A percentile compares a stretch with the other conserved stretches of the same genome.
These are phyloP conservation scores for Madurella fahalii DNA, from an alignment of 2,329 filamentous ascomycete genomes.

Conservation along the genomic window DNA sequence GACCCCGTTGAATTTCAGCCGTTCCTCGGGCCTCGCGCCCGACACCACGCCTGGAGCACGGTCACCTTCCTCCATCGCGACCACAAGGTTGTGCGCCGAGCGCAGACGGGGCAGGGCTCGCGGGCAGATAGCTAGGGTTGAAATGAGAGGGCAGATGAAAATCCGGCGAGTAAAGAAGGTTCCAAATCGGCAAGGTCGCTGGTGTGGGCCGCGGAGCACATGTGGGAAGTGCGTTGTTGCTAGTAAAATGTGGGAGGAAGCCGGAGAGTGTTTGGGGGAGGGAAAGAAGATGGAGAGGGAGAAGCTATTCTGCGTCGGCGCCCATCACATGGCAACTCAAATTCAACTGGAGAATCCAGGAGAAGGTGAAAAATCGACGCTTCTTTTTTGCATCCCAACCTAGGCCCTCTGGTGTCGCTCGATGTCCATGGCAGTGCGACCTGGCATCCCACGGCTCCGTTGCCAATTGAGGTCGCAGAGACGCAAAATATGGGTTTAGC, in stretches of 20 bases:
- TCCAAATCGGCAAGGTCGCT: constrained; percentile 2
- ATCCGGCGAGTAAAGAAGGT: background rate
- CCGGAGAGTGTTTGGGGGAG: background rate
- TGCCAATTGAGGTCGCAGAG: background rate
- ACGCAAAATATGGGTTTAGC: background rate
- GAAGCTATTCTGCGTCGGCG: constrained; percentile 24
- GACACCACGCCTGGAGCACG: constrained; percentile 23
- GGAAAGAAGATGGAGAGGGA: background rate
- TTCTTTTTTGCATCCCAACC: constrained; percentile 2
- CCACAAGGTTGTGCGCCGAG: constrained; percentile 15
- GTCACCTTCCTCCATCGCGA: constrained; percentile 29
- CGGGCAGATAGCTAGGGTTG: background rate
- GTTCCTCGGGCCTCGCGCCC: constrained; percentile 41
- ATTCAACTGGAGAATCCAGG: constrained; percentile 13
- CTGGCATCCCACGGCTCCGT: background rate
- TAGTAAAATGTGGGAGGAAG: background rate
- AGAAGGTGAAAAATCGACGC: background rate
- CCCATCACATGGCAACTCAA: constrained; percentile 18
- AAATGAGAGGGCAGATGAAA: background rate
- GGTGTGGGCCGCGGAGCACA: constrained; percentile 11
- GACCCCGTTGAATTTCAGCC: constrained; percentile 33
- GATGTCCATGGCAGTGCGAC: constrained; percentile 7
- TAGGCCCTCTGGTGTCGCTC: background rate
- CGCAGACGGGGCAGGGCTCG: background rate
- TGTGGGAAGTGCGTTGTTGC: constrained; percentile 4